phyloP scores from a whole-genome alignment of 768 basidiomycete genomes.

The Suillus discolor region DNA sequence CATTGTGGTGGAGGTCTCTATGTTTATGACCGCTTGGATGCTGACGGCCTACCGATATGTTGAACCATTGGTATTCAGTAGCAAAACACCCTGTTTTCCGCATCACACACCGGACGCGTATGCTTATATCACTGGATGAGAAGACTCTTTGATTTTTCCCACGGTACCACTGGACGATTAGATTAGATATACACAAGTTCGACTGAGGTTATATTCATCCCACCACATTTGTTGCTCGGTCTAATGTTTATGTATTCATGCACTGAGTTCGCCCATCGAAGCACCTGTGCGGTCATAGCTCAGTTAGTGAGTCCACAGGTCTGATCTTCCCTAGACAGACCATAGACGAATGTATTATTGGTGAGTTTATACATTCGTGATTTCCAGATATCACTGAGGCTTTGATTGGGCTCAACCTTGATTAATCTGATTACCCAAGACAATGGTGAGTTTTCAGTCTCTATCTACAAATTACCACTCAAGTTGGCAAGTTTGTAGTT shows the following conservation, averaged over 20 bases:
- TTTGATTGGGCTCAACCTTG: not conserved
- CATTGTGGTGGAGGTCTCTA: constrained; percentile 51
- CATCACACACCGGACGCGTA: not conserved
- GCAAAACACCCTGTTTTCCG: not conserved
- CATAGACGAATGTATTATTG: not conserved
- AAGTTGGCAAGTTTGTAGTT: not conserved
- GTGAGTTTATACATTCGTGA: not conserved
- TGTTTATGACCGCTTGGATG: constrained; percentile 41
- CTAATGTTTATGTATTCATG: not conserved
- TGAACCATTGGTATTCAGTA: not conserved
- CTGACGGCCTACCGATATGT: constrained; percentile 14
- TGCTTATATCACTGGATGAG: not conserved
- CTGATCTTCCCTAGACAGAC: not conserved
- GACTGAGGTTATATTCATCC: not conserved
- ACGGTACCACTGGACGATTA: not conserved
- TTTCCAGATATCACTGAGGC: not conserved
- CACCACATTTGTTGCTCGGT: not conserved
- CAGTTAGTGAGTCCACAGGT: not conserved
- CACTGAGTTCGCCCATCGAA: not conserved
- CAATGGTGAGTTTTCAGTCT: too few relatives aligned
- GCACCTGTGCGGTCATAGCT: not conserved
- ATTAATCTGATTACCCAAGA: too few relatives aligned
- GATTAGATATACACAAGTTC: not conserved
- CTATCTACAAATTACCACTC: not conserved
- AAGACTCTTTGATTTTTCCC: not conserved